Evolutionary conservation across 179 eudicot genomes (phyloP).

Genomic region (Gypsophila paniculata): DNA sequence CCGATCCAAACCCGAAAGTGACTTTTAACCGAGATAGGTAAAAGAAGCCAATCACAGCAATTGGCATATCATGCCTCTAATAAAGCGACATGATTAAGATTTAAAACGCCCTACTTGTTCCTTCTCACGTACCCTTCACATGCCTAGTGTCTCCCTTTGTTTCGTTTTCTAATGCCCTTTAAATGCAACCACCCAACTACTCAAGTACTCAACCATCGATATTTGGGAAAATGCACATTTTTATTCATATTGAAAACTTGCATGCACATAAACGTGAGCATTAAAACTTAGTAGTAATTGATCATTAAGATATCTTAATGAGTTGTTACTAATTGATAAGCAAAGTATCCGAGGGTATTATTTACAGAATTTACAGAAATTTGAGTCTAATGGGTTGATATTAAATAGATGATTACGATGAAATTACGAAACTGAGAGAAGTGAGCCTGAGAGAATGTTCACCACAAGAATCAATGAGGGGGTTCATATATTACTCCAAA

Average conservation of each 20-base stretch:
- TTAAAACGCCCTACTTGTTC: constrained; percentile 11
- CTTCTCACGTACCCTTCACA: constrained; percentile 16
- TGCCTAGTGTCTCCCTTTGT: constrained; percentile 2
- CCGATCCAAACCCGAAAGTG: background rate
- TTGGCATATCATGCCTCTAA: background rate
- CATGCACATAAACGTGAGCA: background rate
- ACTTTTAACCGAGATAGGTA: background rate
- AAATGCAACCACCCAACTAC: constrained; percentile 11
- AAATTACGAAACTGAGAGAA: background rate
- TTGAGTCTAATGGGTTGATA: constrained; percentile 8
- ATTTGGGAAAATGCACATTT: background rate
- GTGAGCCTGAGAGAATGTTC: background rate
- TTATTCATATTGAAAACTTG: background rate
- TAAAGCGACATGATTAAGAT: constrained; percentile 15
- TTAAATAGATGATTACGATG: background rate
- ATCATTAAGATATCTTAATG: background rate
- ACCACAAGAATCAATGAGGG: constrained; percentile 8
- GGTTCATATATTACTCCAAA: constrained; percentile 8
- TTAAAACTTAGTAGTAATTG: background rate
- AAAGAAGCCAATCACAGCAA: background rate
- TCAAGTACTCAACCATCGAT: background rate
- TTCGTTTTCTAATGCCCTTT: background rate
- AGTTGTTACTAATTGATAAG: constrained; percentile 1
- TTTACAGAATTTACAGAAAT: constrained; percentile 32
- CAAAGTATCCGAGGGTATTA: constrained; percentile 10